phyloP scores from a whole-genome alignment of 306 rosid species.

The Senna tora region DNA sequence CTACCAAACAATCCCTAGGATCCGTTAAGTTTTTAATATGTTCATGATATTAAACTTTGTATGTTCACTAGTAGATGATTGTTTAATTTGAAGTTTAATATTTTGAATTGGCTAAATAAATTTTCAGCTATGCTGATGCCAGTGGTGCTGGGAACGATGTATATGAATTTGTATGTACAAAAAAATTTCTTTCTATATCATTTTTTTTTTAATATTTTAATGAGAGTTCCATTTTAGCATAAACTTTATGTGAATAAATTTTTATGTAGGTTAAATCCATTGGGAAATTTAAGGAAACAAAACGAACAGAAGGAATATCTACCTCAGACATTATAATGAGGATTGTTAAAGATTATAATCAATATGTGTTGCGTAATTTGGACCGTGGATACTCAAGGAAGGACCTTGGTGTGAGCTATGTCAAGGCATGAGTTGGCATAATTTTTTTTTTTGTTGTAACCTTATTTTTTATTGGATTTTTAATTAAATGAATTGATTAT shows the following conservation, averaged over 20 bases:
- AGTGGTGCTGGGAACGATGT: constrained; percentile 95
- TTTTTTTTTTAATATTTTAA: not conserved
- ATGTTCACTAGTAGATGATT: not conserved
- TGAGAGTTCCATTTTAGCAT: constrained; percentile 12
- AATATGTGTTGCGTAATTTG: constrained; percentile 92
- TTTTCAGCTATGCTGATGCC: constrained; percentile 88
- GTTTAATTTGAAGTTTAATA: constrained; percentile 25
- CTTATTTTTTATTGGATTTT: constrained; percentile 3
- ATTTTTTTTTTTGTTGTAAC: constrained; percentile 18
- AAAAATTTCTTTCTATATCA: constrained; percentile 6
- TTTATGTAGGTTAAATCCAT: constrained; percentile 73
- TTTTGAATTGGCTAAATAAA: too few relatives aligned
- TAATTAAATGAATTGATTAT: constrained; percentile 23
- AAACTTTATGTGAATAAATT: constrained; percentile 16
- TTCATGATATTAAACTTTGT: constrained; percentile 8
- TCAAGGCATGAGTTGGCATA: constrained; percentile 67
- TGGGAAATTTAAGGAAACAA: constrained; percentile 93
- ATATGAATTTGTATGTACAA: constrained; percentile 84
- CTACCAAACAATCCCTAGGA: too few relatives aligned
- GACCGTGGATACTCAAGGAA: constrained; percentile 97
- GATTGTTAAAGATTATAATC: constrained; percentile 96
- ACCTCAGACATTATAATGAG: constrained; percentile 97
- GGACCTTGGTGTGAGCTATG: constrained; percentile 98
- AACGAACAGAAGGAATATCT: constrained; percentile 93
- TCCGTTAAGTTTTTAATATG: not conserved